Base-by-base conservation (phyloP, 2,329 filamentous ascomycete genomes). In the Cryphonectria japonica region DNA sequence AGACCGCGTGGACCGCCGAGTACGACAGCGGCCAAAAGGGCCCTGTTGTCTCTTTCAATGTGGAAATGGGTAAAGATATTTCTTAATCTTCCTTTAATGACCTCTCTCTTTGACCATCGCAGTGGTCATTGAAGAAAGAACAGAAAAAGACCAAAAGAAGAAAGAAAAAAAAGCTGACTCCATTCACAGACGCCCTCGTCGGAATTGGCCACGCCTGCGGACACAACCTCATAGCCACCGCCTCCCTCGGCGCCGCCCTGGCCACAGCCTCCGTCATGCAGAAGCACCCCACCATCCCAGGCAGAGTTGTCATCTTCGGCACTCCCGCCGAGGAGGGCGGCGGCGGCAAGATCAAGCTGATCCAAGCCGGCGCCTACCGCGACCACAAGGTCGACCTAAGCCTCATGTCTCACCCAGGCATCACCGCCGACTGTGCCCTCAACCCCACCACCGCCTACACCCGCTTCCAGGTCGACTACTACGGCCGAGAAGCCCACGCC, bases 401-500 rank as follows among this genome's bases (percentile, higher is more conserved):
- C 71, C 76, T 83, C 66, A 80, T 83, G 71, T 81, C 82, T 1
- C 82, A 88, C 74, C 82, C 82, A 0, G 79, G 83, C 32, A 82
- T 83, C 59, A 74, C 82, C 34, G 73, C 78, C 5, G 83, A 87
- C 70, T 80, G 80, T 14, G 84, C 85, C 0, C 79, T 87, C 5
- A 84, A 87, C 70, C 81, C 84, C 2, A 89, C 87, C 0, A 83
- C 85, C 3, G 87, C 87, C 6, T 88, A 85, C 73, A 75, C 79
- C 5, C 79, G 81, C 59, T 82, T 88, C 73, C 82, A 81, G 29
- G 86, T 85, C 0, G 84, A 85, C 22, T 89, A 87, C 73, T 82
- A 83, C 1, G 88, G 88, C 1, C 83, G 82, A 66, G 85, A 84
- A 69, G 86, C 88, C 0, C 88, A 90, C 73, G 87, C 87, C 0